Percentiles rank a stretch among this genome's conserved stretches.
Conservation (phyloP, 2,329 filamentous ascomycete genomes). For the Arthrobotrys conoides region DNA sequence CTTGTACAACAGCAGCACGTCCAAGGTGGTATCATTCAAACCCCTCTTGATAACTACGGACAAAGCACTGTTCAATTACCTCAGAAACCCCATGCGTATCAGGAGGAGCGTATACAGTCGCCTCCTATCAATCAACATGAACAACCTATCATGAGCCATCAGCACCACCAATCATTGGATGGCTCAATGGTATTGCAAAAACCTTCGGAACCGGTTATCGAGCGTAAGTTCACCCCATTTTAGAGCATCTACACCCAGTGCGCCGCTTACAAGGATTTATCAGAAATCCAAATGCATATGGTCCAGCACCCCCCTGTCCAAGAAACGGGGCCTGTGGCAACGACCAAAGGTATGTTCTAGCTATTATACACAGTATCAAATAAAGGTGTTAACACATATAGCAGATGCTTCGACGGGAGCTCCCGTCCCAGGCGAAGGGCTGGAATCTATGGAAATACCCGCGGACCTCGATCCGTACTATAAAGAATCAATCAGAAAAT, state of each 20-base stretch:
- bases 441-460: conserved; percentile 55
- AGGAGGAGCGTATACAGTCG: conserved; percentile 28
- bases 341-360: conserved; percentile 30
- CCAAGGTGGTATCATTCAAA: conserved; percentile 22
- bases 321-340: conserved; percentile 3
- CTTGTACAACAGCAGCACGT: conserved; percentile 14
- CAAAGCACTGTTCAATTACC: conserved; percentile 21
- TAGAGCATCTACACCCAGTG: background rate
- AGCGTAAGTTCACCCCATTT: conserved; percentile 28
- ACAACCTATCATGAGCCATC: conserved; percentile 15
- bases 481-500: conserved; percentile 62
- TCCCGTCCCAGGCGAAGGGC: background rate
- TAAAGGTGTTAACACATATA: conserved; percentile 1
- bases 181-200: conserved; percentile 22
- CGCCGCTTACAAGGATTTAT: background rate
- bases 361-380: background rate
- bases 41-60: conserved; percentile 24
- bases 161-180: conserved; percentile 27
- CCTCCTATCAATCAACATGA: conserved; percentile 35
- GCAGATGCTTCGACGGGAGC: background rate
- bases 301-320: conserved; percentile 18
- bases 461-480: conserved; percentile 62
- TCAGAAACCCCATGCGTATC: conserved; percentile 15
- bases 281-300: conserved; percentile 35
- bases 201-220: background rate